Conservation (phyloP, 2,329 filamentous ascomycete genomes). For the Diaporthe longicolla region DNA sequence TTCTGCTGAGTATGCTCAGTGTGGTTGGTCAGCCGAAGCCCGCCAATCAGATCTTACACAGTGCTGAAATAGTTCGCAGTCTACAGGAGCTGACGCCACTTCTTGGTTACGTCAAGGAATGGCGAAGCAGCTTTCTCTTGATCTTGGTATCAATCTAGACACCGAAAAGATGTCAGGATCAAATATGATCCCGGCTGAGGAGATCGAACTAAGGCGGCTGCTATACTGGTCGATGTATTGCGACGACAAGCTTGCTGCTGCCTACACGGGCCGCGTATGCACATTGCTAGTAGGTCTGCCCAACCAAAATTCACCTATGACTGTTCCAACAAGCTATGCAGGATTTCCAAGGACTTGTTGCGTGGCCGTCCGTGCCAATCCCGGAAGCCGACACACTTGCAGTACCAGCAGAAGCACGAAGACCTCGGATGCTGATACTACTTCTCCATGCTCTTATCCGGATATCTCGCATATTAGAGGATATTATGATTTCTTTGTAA, state of each 20-base stretch:
- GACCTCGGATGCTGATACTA: background rate
- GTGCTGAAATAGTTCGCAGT: background rate
- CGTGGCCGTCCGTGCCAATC: background rate
- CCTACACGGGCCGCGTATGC: background rate
- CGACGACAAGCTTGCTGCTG: background rate
- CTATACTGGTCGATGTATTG: slow-evolving; percentile 9
- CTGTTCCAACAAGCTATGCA: background rate
- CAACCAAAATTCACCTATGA: background rate
- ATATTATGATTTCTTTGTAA: background rate
- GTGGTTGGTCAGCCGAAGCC: background rate
- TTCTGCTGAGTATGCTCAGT: background rate
- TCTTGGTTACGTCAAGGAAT: background rate
- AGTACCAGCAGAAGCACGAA: background rate
- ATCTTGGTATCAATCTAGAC: background rate
- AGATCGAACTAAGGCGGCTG: background rate
- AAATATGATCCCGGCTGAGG: background rate
- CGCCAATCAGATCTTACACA: no score
- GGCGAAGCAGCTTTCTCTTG: background rate
- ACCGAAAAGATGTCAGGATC: background rate
- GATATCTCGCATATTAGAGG: background rate
- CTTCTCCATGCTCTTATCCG: background rate
- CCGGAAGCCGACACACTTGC: background rate
- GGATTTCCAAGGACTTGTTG: background rate
- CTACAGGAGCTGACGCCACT: background rate
- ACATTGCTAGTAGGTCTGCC: background rate